phyloP scores from a whole-genome alignment of 176 grass and related monocot genomes.

The Bolboschoenus planiculmis region DNA sequence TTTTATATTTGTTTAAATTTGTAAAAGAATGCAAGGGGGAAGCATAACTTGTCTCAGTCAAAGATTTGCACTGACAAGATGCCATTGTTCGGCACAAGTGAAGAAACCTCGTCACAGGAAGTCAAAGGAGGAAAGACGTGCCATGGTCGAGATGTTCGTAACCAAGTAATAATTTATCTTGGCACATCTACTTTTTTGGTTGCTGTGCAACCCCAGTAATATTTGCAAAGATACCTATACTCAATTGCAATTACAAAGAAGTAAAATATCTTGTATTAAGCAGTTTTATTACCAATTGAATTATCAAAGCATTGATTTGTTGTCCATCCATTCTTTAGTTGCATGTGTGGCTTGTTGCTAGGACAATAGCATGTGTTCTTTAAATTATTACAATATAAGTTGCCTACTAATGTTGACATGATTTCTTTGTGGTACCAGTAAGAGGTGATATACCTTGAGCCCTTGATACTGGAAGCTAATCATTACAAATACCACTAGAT shows the following conservation, averaged over 20 bases:
- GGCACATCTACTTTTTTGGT: not conserved
- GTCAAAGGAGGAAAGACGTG: constrained; percentile 87
- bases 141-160: constrained; percentile 83
- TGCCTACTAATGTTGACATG: not conserved
- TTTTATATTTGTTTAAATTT: not conserved
- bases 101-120: constrained; percentile 70
- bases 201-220: not conserved
- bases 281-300: not conserved
- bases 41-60: constrained; percentile 2
- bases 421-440: not conserved
- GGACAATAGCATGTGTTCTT: not conserved
- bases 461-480: not conserved
- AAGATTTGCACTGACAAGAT: constrained; percentile 29
- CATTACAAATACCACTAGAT: not conserved
- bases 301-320: not conserved
- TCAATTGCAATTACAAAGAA: not conserved
- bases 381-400: not conserved
- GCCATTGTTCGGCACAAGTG: constrained; percentile 37
- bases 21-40: constrained; percentile 19
- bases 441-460: not conserved
- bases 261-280: not conserved
- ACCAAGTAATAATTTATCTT: constrained; percentile 33
- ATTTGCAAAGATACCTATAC: not conserved
- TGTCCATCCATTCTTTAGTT: not conserved
- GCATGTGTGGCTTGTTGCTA: not conserved